A percentile compares a stretch with the other conserved stretches of the same genome.
Conservation (phyloP, 306 rosid species). For the Inga oerstediana region DNA sequence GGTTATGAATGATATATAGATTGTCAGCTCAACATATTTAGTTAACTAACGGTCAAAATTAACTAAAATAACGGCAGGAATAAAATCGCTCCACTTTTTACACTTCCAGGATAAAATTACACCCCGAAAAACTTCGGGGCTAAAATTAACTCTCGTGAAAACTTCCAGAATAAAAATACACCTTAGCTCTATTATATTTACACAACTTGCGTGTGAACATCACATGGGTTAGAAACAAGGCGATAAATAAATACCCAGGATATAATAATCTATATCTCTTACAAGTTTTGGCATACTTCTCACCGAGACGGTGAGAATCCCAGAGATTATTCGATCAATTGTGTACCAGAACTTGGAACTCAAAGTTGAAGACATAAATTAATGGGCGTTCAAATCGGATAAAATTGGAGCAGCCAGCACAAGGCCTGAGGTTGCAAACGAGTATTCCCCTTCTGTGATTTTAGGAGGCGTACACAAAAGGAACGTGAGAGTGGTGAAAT, state of each 20-base stretch:
- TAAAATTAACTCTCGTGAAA: no score
- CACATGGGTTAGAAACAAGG: background rate
- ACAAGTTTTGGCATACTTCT: background rate
- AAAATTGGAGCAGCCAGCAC: background rate
- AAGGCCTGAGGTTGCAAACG: background rate
- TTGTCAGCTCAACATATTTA: fast-evolving
- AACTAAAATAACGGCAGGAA: fast-evolving
- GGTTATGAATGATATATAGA: no score
- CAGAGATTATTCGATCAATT: background rate
- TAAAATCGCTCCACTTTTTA: no score
- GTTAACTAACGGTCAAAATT: no score
- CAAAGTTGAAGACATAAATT: background rate
- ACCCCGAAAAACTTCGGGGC: no score
- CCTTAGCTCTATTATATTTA: no score
- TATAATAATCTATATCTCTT: background rate
- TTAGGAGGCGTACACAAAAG: background rate
- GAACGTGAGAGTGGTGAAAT: background rate
- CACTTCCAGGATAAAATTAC: no score
- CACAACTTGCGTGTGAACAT: background rate
- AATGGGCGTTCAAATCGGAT: background rate
- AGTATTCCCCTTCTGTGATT: background rate
- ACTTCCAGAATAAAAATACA: no score
- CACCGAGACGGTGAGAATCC: background rate
- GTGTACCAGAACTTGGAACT: background rate
- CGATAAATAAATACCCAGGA: background rate